A percentile compares a stretch with the other conserved stretches of the same genome.
These are phyloP conservation scores for Populus tremula DNA, from an alignment of 345 rosid genomes.

Conservation along the genomic window DNA sequence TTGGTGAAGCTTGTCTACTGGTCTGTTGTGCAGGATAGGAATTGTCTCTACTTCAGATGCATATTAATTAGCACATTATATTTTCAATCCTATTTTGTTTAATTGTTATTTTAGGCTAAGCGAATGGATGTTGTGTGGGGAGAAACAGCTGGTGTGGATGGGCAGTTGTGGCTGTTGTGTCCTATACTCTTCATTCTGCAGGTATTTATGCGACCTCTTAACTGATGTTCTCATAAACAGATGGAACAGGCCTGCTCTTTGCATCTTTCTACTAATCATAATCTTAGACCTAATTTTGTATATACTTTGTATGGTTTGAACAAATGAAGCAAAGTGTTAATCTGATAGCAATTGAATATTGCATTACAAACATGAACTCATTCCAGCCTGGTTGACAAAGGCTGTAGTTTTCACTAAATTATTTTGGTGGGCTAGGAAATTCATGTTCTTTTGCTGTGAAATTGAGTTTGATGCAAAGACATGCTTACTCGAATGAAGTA, in stretches of 20 bases:
- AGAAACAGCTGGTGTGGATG: constrained; percentile 96
- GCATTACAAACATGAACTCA: background rate
- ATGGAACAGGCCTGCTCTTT: background rate
- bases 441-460: background rate
- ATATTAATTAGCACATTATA: background rate
- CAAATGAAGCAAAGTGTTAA: background rate
- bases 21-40: constrained; percentile 8
- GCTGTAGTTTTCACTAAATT: background rate
- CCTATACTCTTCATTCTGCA: constrained; percentile 90
- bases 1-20: background rate
- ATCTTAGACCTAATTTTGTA: background rate
- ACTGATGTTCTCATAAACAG: background rate
- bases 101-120: constrained; percentile 61
- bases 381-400: background rate
- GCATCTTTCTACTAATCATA: background rate
- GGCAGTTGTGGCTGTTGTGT: constrained; percentile 90
- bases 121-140: constrained; percentile 99
- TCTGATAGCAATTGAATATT: background rate
- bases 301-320: background rate
- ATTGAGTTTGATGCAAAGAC: background rate
- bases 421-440: background rate
- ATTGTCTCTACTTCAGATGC: background rate
- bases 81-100: background rate
- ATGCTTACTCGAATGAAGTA: background rate
- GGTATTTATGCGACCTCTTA: constrained; percentile 40